Base-by-base conservation (phyloP, 306 rosid genomes). In the Trifolium fragiferum region DNA sequence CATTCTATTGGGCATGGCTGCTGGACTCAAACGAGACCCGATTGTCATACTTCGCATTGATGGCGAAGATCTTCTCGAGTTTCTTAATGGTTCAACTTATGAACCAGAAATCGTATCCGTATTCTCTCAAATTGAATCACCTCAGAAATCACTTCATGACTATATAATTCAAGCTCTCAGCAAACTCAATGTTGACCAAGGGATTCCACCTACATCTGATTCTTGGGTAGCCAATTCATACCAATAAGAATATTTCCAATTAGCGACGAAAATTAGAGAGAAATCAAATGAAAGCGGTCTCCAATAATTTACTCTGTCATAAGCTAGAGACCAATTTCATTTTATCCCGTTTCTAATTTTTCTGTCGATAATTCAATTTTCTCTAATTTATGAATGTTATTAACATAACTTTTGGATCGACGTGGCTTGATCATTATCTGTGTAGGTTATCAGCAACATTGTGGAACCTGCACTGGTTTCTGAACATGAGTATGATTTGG, bases 21-120 rank as follows among this genome's bases (percentile, higher is more conserved):
- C 99, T 19, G 99, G 98, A n/a, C 85, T 95, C 72, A 92, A 92
- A 85, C 84, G 91, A 76, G 98, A 95, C 78, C 99, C 99, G 30
- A 86, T 95, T 19, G 84, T 95, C 30, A 95, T 95, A 49, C 93
- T 95, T 61, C 95, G 99, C 40, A 95, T 95, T 15, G 98, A 95
- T 77, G 98, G 99, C 5, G 97, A 95, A 86, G 99, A 95, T 78
- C 96, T 95, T 21, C 82, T 81, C 16, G 98, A 95, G 78, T 95
- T 89, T 85, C 78, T 95, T n/a, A 72, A 74, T 25, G 84, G 92
- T 33, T 87, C 88, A 41, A 78, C 41, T 68, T 95, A 83, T 80
- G 98, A 92, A 79, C 50, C 92, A 2, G 99, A 95, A 71, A 74
- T 92, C 80, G 76, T 82, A 4, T 80, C 90, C 62, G 70, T 77